A percentile compares a stretch with the other conserved stretches of the same genome.
These are phyloP conservation scores for Hymenoscyphus repandus DNA, from an alignment of 2,329 filamentous ascomycete species.

Conservation along the genomic window DNA sequence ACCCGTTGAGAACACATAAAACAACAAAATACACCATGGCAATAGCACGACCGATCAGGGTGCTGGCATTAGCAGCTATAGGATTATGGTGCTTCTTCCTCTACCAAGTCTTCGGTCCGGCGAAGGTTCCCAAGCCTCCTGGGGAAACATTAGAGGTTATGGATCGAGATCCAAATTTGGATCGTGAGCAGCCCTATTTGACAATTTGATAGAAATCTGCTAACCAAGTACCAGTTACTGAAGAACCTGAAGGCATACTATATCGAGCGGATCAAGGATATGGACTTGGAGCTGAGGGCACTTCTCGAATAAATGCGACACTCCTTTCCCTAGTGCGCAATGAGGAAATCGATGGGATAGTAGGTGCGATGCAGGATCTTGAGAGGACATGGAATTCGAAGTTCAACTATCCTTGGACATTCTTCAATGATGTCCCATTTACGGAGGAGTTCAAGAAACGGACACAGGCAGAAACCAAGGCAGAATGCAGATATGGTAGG, in stretches of 20 bases:
- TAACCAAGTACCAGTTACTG: slow-evolving; percentile 55
- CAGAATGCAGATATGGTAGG: slow-evolving; percentile 77
- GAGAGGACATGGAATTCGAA: slow-evolving; percentile 97
- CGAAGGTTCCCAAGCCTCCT: slow-evolving; percentile 37
- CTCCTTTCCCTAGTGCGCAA: slow-evolving; percentile 90
- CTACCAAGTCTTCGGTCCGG: slow-evolving; percentile 64
- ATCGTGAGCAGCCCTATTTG: slow-evolving; percentile 57
- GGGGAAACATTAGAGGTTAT: slow-evolving; percentile 51
- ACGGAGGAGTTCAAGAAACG: slow-evolving; percentile 84
- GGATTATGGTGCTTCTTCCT: slow-evolving; percentile 74
- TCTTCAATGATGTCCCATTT: slow-evolving; percentile 96
- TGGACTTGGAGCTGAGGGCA: slow-evolving; percentile 66
- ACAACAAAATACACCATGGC: slow-evolving; percentile 55
- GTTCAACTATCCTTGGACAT: slow-evolving; percentile 99
- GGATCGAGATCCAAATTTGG: slow-evolving; percentile 77
- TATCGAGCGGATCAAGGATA: slow-evolving; percentile 73
- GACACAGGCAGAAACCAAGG: slow-evolving; percentile 79
- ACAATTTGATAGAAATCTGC: background rate
- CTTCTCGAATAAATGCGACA: slow-evolving; percentile 87
- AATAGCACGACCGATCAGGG: slow-evolving; percentile 77
- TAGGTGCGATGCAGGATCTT: slow-evolving; percentile 84
- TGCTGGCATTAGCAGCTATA: slow-evolving; percentile 66
- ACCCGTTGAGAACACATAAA: slow-evolving; percentile 5
- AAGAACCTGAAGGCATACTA: slow-evolving; percentile 74
- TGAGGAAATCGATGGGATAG: slow-evolving; percentile 76